phyloP scores from a whole-genome alignment of 2,329 filamentous ascomycete species.

The Alternaria longipes region DNA sequence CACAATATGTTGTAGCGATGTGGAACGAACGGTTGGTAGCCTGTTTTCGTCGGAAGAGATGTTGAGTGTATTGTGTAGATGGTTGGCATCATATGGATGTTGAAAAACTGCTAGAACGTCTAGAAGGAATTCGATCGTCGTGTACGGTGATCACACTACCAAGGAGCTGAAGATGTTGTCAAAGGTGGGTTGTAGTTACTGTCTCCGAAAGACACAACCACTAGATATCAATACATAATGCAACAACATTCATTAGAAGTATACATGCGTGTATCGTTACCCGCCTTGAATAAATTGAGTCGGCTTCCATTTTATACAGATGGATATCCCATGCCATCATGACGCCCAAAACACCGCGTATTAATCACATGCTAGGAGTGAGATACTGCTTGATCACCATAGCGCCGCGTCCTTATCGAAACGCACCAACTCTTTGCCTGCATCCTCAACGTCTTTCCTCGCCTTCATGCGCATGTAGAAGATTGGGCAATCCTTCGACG shows the following conservation, averaged over 20 bases:
- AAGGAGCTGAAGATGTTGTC: background rate
- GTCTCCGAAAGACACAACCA: background rate
- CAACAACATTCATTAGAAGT: background rate
- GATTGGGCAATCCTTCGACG: slow-evolving; percentile 94
- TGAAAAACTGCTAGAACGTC: background rate
- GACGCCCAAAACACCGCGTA: slow-evolving; percentile 15
- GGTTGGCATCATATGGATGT: background rate
- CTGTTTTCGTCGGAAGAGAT: background rate
- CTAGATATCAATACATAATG: background rate
- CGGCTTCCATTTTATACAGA: background rate
- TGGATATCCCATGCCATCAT: slow-evolving; percentile 2
- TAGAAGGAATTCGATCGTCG: background rate
- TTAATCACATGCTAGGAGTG: background rate
- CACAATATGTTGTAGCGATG: background rate
- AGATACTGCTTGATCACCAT: slow-evolving; percentile 56
- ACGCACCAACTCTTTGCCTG: slow-evolving; percentile 84
- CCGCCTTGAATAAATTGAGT: background rate
- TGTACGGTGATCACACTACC: background rate
- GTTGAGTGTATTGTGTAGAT: background rate
- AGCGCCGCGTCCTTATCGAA: slow-evolving; percentile 88
- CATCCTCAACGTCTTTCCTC: slow-evolving; percentile 97
- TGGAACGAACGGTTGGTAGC: background rate
- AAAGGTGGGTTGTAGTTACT: background rate
- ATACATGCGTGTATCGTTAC: slow-evolving; percentile 6
- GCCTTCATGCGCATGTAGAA: slow-evolving; percentile 99